Evolutionary conservation across 345 rosid genomes (phyloP).

Genomic region (Dimocarpus longan): DNA sequence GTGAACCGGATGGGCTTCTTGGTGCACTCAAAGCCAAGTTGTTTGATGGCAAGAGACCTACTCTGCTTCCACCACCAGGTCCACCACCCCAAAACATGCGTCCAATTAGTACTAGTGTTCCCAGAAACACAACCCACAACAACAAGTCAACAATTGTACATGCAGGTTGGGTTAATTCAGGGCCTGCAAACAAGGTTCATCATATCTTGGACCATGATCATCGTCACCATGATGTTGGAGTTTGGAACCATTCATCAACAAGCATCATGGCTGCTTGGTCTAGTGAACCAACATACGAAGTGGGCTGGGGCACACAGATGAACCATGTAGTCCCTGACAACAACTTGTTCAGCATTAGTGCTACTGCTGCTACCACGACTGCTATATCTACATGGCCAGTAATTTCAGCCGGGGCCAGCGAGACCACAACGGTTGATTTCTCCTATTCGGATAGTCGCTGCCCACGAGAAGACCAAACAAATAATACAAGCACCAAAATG

Average conservation of each 20-base stretch:
- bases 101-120: neutral
- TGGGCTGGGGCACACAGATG: constrained; percentile 36
- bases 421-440: constrained; percentile 15
- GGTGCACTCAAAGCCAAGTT: constrained; percentile 56
- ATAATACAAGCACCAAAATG: neutral
- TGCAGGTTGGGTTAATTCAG: constrained; percentile 7
- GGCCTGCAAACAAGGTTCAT: constrained; percentile 2
- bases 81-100: neutral
- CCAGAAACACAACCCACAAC: neutral
- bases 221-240: constrained; percentile 20
- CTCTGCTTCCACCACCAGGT: constrained; percentile 4
- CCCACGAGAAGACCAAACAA: constrained; percentile 9
- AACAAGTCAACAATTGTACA: constrained; percentile 1
- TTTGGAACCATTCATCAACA: constrained; percentile 26
- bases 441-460: constrained; percentile 26
- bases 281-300: constrained; percentile 25
- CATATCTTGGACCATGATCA: constrained; percentile 18
- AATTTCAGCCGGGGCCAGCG: constrained; percentile 4
- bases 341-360: constrained; percentile 5
- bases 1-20: constrained; percentile 46
- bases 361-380: constrained; percentile 7
- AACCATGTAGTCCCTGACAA: constrained; percentile 21
- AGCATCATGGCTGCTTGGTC: constrained; percentile 31
- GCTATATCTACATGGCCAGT: constrained; percentile 30
- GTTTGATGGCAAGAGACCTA: constrained; percentile 41